These are phyloP conservation scores for Calonectria pauciramosa DNA, from an alignment of 2,329 filamentous ascomycete genomes.

Conservation along the genomic window DNA sequence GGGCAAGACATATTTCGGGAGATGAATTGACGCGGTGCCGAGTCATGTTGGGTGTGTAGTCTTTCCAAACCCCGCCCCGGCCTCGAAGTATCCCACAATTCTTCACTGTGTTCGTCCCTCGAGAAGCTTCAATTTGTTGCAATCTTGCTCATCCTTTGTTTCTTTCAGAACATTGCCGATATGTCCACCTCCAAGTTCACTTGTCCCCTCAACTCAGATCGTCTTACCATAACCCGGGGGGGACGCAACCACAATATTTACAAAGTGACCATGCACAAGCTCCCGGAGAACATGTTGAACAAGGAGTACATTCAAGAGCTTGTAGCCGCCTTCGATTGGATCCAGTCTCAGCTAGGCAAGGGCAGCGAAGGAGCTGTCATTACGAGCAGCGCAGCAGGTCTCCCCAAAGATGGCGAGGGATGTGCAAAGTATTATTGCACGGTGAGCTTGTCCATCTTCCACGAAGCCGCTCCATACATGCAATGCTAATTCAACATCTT, in stretches of 20 bases:
- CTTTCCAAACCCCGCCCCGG: background rate
- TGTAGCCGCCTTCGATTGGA: background rate
- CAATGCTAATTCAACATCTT: background rate
- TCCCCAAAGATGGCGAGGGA: background rate
- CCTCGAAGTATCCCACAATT: background rate
- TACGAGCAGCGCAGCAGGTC: background rate
- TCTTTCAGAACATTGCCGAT: no score
- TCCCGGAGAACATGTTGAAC: background rate
- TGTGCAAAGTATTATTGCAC: background rate
- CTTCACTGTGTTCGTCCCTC: background rate
- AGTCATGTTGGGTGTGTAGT: background rate
- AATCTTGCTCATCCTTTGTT: background rate
- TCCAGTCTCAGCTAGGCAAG: background rate
- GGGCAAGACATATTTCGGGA: background rate
- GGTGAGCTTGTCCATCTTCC: background rate
- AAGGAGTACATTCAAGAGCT: background rate
- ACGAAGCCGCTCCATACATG: background rate
- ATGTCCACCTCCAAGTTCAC: background rate
- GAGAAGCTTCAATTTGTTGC: no score
- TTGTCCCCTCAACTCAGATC: background rate
- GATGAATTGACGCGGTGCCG: background rate
- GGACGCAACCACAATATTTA: background rate
- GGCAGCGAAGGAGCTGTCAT: background rate
- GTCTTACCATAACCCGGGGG: background rate
- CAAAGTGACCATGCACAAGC: background rate